Conservation (phyloP, 2,329 filamentous ascomycete species). For the Colletotrichum caudatum region DNA sequence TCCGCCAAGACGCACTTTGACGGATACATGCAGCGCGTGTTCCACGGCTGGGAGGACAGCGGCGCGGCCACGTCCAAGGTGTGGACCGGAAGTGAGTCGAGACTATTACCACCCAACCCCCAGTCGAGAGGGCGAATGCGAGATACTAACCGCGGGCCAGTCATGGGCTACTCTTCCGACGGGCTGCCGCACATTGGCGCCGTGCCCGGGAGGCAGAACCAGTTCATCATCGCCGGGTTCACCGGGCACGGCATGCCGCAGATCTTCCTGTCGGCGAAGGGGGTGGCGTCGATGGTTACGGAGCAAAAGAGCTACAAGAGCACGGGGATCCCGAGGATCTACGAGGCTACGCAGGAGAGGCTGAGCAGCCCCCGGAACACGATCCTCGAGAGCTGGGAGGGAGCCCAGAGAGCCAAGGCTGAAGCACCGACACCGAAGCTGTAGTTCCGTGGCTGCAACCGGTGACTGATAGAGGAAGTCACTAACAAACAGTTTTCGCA, state of each 20-base stretch:
- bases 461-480: no score
- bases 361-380: conserved; percentile 43
- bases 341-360: conserved; percentile 50
- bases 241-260: conserved; percentile 65
- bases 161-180: conserved; percentile 59
- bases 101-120: rapidly evolving
- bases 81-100: conserved; percentile 57
- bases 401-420: neutral
- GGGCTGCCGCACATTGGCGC: conserved; percentile 57
- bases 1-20: conserved; percentile 56
- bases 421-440: neutral
- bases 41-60: conserved; percentile 59
- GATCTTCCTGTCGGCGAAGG: conserved; percentile 56
- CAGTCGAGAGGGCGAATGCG: no score
- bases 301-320: conserved; percentile 48
- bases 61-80: conserved; percentile 51
- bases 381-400: conserved; percentile 29
- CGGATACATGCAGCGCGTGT: conserved; percentile 60
- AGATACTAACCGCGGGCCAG: conserved; percentile 43
- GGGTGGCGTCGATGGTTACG: conserved; percentile 55
- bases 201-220: conserved; percentile 54
- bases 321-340: conserved; percentile 53
- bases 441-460: neutral
- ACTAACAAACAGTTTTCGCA: neutral
- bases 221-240: conserved; percentile 62